Base-by-base conservation (phyloP, 441 rosid species). In the Adansonia gregorii region DNA sequence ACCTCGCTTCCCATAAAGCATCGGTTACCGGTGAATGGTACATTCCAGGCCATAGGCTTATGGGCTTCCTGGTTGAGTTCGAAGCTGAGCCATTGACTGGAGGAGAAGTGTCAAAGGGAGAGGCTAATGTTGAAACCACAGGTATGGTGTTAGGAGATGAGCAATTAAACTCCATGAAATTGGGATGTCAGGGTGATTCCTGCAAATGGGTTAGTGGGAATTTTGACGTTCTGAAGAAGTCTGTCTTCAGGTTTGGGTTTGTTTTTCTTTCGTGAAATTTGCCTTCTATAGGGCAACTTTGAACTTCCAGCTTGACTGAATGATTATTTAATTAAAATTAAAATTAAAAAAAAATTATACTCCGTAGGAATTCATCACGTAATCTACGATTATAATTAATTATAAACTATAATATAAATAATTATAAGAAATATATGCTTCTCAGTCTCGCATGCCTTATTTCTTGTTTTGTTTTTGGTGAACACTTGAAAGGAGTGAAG, bases 41-140 rank as follows among this genome's bases (percentile, higher is more conserved):
- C 93, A 91, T 91, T 69, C 97, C 97, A 58, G 98, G 98, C 98
- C 97, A 94, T 52, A 94, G 83, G 80, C 93, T 87, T 58, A 92
- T 81, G 10, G 97, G 98, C 80, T 86, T 94, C 48, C 97, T 80
- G 56, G 87, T 80, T 0, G 93, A 90, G 69, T 91, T 22, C 11
- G 59, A 89, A 12, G 89, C 84, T 15, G 93, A 54, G 64, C 49
- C 92, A 60, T 89, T 91, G 67, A 86, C 86, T n/a, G 94, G 79
- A 6, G 15, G 46, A 4, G 85, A 74, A 74, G 52, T 61, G 48
- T 83, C 83, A 39, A 46, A 56, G 11, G 86, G 82, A 12, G 84
- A 60, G 15, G 72, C 78, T 15, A 80, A 20, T 3, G 86, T 77
- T 45, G 87, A 81, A 67, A 67, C 56, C 15, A 76, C 82, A 2